Evolutionary conservation across 176 grass and related monocot genomes (phyloP), one percentile per base, ranked within the genome.

Genomic region (Triticum urartu): DNA sequence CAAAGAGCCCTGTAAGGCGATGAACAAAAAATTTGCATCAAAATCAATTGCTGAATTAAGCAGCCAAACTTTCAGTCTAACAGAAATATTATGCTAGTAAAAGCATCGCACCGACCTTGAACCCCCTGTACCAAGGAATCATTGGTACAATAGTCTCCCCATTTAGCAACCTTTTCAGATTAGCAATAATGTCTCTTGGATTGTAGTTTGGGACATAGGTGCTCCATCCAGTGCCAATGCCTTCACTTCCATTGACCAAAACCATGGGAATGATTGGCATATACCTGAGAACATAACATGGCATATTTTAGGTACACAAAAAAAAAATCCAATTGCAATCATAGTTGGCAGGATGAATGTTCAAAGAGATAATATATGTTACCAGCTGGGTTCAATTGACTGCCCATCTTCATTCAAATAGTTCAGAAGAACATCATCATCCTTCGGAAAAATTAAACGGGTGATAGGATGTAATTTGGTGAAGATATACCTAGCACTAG

Each of bases 191-290:
- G 52, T 98, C 93, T 38, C 85, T 91, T 79, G 96, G 96, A 64
- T 98, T 95, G 39, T 98, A 98, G 45, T 95, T 98, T 78, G 96
- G 96, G 64, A 98, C 80, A 52, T 38, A 89, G 1, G 92, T 88
- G 77, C 96, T 98, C 96, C 96, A 98, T 79, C 93, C 96, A 30
- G 90, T 98, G 22, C 96, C 96, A 86, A 94, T 98, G 64, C 92
- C 96, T 87, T 98, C 96, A 86, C 92, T 98, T 85, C 96, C 96
- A 68, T 98, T 98, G 63, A 95, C 82, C 72, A 98, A 83, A 70
- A 98, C 93, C 92, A 94, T 90, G 20, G 96, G 96, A 86, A 98
- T 83, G 68, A 94, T 90, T 24, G 96, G 97, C 82, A 96, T 50
- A 85, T 91, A 98, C 92, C 97, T 98, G 78, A 86, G 78, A 86